Evolutionary conservation across 768 basidiomycete genomes (phyloP).

Genomic region (Hericium erinaceus): DNA sequence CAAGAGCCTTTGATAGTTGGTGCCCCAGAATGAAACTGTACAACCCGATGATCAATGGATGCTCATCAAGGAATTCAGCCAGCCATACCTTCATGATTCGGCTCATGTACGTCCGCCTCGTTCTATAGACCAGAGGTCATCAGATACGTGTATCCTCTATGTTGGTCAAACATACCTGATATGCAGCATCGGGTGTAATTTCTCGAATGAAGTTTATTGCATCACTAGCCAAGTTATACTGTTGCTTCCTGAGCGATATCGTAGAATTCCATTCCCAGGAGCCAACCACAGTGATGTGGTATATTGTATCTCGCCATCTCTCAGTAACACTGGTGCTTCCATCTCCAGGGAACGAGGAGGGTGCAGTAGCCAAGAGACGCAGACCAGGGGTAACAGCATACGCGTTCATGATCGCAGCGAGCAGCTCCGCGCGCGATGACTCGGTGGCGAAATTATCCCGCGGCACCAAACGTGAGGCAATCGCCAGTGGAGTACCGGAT

Average conservation of each 20-base stretch:
- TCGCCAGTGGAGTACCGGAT: conserved; percentile 30
- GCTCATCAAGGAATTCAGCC: not conserved
- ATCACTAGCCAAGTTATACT: not conserved
- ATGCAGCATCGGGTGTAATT: not conserved
- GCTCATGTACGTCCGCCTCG: conserved; percentile 40
- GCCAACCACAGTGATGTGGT: conserved; percentile 35
- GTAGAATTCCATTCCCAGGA: conserved; percentile 40
- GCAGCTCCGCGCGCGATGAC: conserved; percentile 21
- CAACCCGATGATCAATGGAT: not conserved
- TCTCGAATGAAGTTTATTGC: not conserved
- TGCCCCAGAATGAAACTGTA: conserved; percentile 35
- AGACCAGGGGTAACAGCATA: not conserved
- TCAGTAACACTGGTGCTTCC: conserved; percentile 7
- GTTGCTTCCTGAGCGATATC: conserved; percentile 22
- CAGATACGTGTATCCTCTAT: not conserved
- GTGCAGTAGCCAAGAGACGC: not conserved
- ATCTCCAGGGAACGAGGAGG: not conserved
- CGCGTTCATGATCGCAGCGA: conserved; percentile 33
- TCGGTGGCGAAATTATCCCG: conserved; percentile 29
- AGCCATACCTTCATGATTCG: conserved; percentile 30
- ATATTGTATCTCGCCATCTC: conserved; percentile 36
- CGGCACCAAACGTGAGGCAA: conserved; percentile 36
- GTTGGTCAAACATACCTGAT: not conserved
- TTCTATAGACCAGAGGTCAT: conserved; percentile 23
- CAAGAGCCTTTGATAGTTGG: conserved; percentile 30